Evolutionary conservation across 2,329 filamentous ascomycete genomes (phyloP).

Genomic region (Aspergillus jensenii): DNA sequence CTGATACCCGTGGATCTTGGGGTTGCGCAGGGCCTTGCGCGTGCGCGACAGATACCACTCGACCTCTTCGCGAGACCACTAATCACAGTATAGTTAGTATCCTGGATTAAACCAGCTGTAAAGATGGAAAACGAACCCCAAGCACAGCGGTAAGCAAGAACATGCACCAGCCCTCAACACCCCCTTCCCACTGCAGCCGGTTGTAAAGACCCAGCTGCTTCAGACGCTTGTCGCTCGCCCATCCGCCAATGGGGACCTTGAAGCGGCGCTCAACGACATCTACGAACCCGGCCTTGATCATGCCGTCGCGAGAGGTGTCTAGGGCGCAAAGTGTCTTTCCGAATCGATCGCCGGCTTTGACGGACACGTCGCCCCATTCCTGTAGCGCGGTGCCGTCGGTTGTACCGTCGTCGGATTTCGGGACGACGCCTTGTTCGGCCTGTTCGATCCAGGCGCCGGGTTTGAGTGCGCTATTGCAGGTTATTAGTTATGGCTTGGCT

Average conservation of each 20-base stretch:
- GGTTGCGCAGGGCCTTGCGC: background rate
- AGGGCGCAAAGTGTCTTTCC: constrained; percentile 23
- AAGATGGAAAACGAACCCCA: constrained; percentile 12
- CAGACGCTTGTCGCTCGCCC: constrained; percentile 17
- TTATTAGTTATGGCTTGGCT: background rate
- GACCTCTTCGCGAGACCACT: constrained; percentile 12
- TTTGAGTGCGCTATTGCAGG: constrained; percentile 29
- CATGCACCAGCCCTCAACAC: constrained; percentile 32
- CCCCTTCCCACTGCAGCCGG: constrained; percentile 25
- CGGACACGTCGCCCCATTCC: constrained; percentile 16
- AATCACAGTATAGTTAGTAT: background rate
- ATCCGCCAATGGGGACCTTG: constrained; percentile 26
- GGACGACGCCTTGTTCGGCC: constrained; percentile 43
- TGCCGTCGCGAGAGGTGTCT: constrained; percentile 26
- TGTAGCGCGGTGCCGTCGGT: constrained; percentile 30
- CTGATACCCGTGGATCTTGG: constrained; percentile 9
- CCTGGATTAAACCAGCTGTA: too few relatives aligned
- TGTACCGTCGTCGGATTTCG: constrained; percentile 41
- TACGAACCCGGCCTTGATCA: constrained; percentile 26
- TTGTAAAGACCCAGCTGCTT: constrained; percentile 25
- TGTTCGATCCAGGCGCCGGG: constrained; percentile 39
- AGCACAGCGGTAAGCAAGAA: constrained; percentile 25
- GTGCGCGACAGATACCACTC: constrained; percentile 2
- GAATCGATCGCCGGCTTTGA: constrained; percentile 28
- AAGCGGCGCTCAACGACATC: constrained; percentile 26